phyloP scores from a whole-genome alignment of 2,329 filamentous ascomycete species.

The Colletotrichum phormii region DNA sequence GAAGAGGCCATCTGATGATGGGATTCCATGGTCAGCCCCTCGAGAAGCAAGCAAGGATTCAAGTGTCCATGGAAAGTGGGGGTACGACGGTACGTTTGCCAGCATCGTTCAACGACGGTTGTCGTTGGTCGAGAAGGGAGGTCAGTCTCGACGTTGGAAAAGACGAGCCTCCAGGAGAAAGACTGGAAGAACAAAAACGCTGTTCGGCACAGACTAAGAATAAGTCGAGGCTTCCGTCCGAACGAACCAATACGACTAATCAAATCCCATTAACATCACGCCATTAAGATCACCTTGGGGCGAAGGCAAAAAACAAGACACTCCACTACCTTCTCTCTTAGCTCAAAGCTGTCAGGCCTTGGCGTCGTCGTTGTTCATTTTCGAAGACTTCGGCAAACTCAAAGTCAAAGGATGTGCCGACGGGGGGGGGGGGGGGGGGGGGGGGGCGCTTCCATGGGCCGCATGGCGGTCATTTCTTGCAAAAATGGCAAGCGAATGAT shows the following conservation, averaged over 20 bases:
- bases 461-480: not conserved
- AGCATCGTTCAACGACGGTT: not conserved
- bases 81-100: not conserved
- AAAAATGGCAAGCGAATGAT: not conserved
- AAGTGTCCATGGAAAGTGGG: not conserved
- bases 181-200: no score
- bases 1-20: not conserved
- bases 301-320: not conserved
- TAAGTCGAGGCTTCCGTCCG: not conserved
- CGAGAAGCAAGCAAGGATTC: not conserved
- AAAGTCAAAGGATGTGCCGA: not conserved
- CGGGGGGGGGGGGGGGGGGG: not conserved
- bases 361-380: not conserved
- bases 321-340: slow-evolving; percentile 2
- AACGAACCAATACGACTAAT: not conserved
- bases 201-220: not conserved
- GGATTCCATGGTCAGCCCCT: not conserved
- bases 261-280: not conserved
- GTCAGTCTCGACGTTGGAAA: no score
- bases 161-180: no score
- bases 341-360: not conserved
- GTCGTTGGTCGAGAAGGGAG: not conserved
- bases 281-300: not conserved
- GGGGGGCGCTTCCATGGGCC: not conserved
- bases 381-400: not conserved